A percentile compares a stretch with the other conserved stretches of the same genome.
Evolutionary conservation across 768 basidiomycete species (phyloP).

Genomic region (Amanita subjunquillea): DNA sequence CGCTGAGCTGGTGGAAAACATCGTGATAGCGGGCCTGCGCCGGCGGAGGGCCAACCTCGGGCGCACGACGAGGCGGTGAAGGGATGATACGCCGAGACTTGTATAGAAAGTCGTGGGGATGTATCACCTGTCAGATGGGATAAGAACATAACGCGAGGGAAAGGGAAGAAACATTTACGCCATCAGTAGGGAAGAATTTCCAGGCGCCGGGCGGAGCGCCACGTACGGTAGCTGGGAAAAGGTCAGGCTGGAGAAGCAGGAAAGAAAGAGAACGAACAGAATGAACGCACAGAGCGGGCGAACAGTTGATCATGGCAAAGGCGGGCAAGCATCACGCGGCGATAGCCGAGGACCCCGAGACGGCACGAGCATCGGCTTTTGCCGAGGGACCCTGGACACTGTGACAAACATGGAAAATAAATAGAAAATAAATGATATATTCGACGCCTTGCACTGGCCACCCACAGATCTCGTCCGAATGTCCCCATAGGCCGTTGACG

Average conservation of each 20-base stretch:
- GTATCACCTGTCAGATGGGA: constrained; percentile 28
- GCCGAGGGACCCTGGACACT: constrained; percentile 14
- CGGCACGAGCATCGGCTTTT: not conserved
- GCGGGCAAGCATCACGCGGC: not conserved
- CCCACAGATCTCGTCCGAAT: constrained; percentile 12
- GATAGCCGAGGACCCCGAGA: not conserved
- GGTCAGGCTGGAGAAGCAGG: not conserved
- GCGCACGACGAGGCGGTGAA: constrained; percentile 15
- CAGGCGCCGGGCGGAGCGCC: not conserved
- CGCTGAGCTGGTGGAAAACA: constrained; percentile 55
- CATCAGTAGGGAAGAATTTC: constrained; percentile 4
- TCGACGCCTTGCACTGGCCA: not conserved
- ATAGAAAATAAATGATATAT: constrained; percentile 1
- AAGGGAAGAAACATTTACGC: not conserved
- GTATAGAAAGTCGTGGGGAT: constrained; percentile 30
- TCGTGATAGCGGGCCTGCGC: constrained; percentile 48
- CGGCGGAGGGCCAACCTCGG: constrained; percentile 46
- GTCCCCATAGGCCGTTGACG: constrained; percentile 14
- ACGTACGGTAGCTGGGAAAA: not conserved
- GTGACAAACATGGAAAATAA: not conserved
- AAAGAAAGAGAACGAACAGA: not conserved
- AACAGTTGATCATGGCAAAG: not conserved
- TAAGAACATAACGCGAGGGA: not conserved
- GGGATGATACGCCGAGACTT: constrained; percentile 22
- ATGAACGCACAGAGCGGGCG: not conserved